Conservation (phyloP, 1,284 basidiomycete genomes). For the Earliella scabrosa region DNA sequence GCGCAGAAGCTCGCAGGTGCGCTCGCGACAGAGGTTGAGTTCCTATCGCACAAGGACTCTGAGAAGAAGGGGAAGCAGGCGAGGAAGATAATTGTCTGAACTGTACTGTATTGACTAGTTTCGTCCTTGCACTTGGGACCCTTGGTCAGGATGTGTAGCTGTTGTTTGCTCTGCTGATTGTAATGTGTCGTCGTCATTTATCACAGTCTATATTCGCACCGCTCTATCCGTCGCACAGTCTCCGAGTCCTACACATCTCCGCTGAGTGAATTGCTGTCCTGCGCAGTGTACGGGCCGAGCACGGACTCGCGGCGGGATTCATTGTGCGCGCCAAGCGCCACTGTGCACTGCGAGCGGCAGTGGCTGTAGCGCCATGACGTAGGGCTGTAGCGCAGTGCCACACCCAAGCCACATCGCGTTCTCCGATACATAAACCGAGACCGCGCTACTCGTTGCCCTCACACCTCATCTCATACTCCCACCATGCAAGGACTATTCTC, state of each 20-base stretch:
- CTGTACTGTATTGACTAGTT: slow-evolving; percentile 10
- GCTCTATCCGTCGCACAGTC: not conserved
- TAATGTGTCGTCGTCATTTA: slow-evolving; percentile 21
- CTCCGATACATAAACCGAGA: slow-evolving; percentile 14
- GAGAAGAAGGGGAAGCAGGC: slow-evolving; percentile 91
- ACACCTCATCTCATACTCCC: slow-evolving; percentile 9
- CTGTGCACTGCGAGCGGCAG: slow-evolving; percentile 4
- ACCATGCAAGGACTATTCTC: slow-evolving; percentile 67
- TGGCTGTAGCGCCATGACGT: slow-evolving; percentile 22
- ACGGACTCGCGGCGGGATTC: not conserved
- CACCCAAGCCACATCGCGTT: slow-evolving; percentile 3
- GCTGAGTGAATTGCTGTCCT: not conserved
- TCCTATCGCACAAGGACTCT: slow-evolving; percentile 92
- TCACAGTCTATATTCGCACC: slow-evolving; percentile 27
- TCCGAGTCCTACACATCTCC: not conserved
- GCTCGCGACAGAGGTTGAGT: slow-evolving; percentile 92
- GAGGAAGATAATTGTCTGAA: slow-evolving; percentile 79
- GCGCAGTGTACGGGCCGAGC: too few relatives aligned
- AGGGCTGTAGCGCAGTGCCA: slow-evolving; percentile 23
- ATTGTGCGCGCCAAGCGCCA: not conserved
- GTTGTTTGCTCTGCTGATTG: slow-evolving; percentile 25
- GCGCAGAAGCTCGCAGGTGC: slow-evolving; percentile 78
- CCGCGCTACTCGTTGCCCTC: slow-evolving; percentile 11
- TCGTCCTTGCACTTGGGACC: slow-evolving; percentile 2
- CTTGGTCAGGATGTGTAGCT: slow-evolving; percentile 17